A percentile compares a stretch with the other conserved stretches of the same genome.
phyloP scores from a whole-genome alignment of 2,329 filamentous ascomycete species.

The Magnaporthiopsis poae region DNA sequence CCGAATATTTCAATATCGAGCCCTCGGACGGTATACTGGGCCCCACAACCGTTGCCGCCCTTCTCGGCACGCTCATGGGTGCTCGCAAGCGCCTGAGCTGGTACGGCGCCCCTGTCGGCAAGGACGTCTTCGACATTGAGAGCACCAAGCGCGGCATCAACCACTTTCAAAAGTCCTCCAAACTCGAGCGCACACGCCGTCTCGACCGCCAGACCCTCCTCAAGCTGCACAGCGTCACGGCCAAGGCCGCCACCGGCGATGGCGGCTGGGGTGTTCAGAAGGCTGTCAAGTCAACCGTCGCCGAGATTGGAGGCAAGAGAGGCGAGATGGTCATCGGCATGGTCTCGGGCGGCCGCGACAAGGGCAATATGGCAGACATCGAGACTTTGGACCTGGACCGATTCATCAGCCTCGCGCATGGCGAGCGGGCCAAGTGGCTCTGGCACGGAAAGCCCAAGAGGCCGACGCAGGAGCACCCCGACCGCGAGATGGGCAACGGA shows the following conservation, averaged over 20 bases:
- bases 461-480: conserved; percentile 31
- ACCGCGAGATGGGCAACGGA: conserved; percentile 36
- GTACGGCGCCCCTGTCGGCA: conserved; percentile 70
- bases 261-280: conserved; percentile 85
- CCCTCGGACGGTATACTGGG: conserved; percentile 87
- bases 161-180: conserved; percentile 82
- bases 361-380: conserved; percentile 80
- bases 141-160: conserved; percentile 73
- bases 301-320: conserved; percentile 84
- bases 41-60: conserved; percentile 77
- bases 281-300: conserved; percentile 89
- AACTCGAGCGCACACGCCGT: conserved; percentile 65
- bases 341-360: conserved; percentile 67
- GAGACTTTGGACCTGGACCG: conserved; percentile 84
- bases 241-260: conserved; percentile 80
- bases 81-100: conserved; percentile 82
- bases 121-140: conserved; percentile 83
- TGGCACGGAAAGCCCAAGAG: conserved; percentile 86
- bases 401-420: conserved; percentile 68
- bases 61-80: conserved; percentile 81
- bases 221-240: conserved; percentile 70
- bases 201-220: conserved; percentile 77
- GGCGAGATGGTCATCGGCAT: conserved; percentile 95
- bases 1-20: conserved; percentile 84
- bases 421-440: conserved; percentile 82